Conservation (phyloP, 768 basidiomycete genomes). For the Erythrobasidium yunnanense region DNA sequence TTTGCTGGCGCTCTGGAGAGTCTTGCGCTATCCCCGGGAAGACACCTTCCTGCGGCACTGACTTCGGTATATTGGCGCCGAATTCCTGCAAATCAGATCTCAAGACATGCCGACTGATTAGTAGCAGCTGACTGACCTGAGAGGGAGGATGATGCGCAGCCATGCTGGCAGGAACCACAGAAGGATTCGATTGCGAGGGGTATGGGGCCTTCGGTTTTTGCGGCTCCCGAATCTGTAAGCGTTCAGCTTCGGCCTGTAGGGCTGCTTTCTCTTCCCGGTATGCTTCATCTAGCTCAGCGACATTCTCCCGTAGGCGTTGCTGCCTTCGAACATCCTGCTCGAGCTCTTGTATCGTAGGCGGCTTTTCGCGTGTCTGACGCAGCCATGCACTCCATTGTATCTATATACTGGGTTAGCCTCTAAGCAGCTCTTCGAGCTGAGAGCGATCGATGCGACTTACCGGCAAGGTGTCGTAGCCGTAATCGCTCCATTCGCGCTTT, state of each 20-base stretch:
- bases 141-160: constrained; percentile 16
- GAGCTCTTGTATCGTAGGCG: constrained; percentile 30
- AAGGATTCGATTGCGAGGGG: constrained; percentile 10
- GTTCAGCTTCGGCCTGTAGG: constrained; percentile 5
- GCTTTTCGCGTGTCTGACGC: constrained; percentile 29
- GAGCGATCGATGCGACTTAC: constrained; percentile 22
- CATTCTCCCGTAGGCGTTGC: constrained; percentile 29
- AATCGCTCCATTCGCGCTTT: constrained; percentile 28
- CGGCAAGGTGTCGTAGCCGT: constrained; percentile 30
- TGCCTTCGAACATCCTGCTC: constrained; percentile 27
- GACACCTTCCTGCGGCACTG: constrained; percentile 2
- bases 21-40: constrained; percentile 22
- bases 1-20: constrained; percentile 18
- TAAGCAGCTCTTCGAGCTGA: neutral
- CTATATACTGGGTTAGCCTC: neutral
- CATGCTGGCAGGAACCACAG: constrained; percentile 11
- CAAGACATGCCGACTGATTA: neutral
- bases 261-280: constrained; percentile 32
- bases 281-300: constrained; percentile 20
- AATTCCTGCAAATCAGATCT: neutral
- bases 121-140: neutral
- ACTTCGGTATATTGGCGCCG: constrained; percentile 11
- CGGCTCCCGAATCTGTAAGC: neutral
- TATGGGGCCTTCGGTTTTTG: neutral
- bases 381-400: constrained; percentile 36